These are phyloP conservation scores for Dorcoceras hygrometricum DNA, from an alignment of 257 asterid genomes.

Conservation along the genomic window DNA sequence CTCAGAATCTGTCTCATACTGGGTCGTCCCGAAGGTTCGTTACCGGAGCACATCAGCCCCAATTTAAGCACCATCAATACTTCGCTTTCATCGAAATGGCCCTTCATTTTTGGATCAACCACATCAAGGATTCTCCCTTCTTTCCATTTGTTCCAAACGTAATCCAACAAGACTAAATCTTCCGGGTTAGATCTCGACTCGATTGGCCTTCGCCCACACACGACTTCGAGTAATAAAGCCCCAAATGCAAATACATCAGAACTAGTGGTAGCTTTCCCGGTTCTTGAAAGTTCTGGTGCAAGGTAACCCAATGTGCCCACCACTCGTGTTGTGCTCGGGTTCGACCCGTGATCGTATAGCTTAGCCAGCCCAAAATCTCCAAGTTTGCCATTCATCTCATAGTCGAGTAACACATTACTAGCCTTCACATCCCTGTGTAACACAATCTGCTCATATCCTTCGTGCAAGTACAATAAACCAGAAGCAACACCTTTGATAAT, in stretches of 20 bases:
- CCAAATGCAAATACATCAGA: constrained; percentile 64
- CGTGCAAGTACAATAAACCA: constrained; percentile 62
- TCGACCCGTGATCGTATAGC: constrained; percentile 52
- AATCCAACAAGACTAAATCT: constrained; percentile 43
- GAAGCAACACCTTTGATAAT: constrained; percentile 69
- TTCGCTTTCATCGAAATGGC: constrained; percentile 29
- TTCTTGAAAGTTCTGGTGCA: constrained; percentile 59
- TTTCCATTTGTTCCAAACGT: constrained; percentile 44
- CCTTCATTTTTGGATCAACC: constrained; percentile 42
- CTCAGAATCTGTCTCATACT: constrained; percentile 51
- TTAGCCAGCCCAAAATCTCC: constrained; percentile 73
- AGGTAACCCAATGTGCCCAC: constrained; percentile 70
- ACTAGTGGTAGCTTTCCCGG: constrained; percentile 51
- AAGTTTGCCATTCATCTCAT: constrained; percentile 46
- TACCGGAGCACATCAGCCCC: constrained; percentile 46
- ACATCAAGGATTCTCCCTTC: constrained; percentile 42
- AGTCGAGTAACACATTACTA: constrained; percentile 58
- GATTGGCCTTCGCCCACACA: constrained; percentile 56
- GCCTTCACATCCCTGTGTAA: constrained; percentile 66
- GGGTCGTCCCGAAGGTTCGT: constrained; percentile 39
- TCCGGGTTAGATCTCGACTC: constrained; percentile 41
- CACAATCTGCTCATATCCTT: constrained; percentile 64
- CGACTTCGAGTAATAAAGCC: constrained; percentile 50
- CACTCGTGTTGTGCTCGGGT: constrained; percentile 57
- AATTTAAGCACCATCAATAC: constrained; percentile 47